These are phyloP conservation scores for Takashimella tepidaria DNA, from an alignment of 1,284 basidiomycete species.

Conservation along the genomic window DNA sequence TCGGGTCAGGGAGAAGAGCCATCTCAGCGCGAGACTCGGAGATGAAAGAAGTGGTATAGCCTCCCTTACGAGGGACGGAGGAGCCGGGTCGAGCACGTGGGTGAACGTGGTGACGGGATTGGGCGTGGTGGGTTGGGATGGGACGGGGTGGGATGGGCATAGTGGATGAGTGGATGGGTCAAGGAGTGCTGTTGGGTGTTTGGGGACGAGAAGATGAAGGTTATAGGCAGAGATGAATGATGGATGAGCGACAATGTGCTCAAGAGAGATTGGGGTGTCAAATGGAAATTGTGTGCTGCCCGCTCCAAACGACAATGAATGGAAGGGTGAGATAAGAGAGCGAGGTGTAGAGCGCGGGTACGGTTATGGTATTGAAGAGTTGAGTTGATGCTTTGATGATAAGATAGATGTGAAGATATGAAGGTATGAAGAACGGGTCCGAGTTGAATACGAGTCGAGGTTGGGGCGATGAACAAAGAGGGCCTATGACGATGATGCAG, in stretches of 20 bases:
- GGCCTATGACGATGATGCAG: too few relatives aligned
- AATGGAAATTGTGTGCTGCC: too few relatives aligned
- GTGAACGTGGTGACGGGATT: conserved; percentile 9
- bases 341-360: too few relatives aligned
- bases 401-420: too few relatives aligned
- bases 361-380: too few relatives aligned
- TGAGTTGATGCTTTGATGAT: too few relatives aligned
- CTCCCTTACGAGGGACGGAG: conserved; percentile 19
- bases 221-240: background rate
- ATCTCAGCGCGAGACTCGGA: conserved; percentile 36
- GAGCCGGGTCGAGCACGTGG: conserved; percentile 19
- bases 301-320: too few relatives aligned
- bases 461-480: too few relatives aligned
- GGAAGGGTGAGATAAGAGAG: background rate
- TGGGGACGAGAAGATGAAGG: background rate
- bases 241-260: background rate
- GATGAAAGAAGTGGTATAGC: conserved; percentile 7
- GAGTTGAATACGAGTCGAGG: too few relatives aligned
- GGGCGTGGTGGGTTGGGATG: conserved; percentile 19
- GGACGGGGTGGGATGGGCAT: conserved; percentile 39
- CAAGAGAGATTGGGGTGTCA: background rate
- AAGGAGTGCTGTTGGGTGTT: background rate
- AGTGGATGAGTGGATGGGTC: conserved; percentile 2
- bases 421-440: too few relatives aligned
- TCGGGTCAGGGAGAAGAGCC: conserved; percentile 15